A percentile compares a stretch with the other conserved stretches of the same genome.
Evolutionary conservation across 2,329 filamentous ascomycete species (phyloP).

Genomic region (Epichloe glyceriae): DNA sequence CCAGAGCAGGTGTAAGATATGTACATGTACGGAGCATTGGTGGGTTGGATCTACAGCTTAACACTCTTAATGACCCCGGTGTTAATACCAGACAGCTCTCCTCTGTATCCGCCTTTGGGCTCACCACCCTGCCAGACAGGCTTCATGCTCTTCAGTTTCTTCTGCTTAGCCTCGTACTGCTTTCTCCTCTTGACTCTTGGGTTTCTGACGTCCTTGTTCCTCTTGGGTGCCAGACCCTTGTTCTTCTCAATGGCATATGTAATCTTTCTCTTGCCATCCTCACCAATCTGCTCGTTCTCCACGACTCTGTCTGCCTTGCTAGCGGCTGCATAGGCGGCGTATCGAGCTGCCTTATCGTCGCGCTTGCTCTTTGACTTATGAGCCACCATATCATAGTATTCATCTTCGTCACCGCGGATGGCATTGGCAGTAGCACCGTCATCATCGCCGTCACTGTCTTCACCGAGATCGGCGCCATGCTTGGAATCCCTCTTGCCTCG

Average conservation of each 20-base stretch:
- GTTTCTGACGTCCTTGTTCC: slow-evolving; percentile 91
- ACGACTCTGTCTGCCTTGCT: slow-evolving; percentile 51
- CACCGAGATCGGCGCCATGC: slow-evolving; percentile 53
- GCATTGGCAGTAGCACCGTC: slow-evolving; percentile 34
- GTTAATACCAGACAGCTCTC: slow-evolving; percentile 93
- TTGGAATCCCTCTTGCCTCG: slow-evolving; percentile 56
- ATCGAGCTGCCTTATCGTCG: slow-evolving; percentile 52
- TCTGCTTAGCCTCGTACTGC: slow-evolving; percentile 93
- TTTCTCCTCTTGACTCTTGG: slow-evolving; percentile 96
- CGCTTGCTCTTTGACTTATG: slow-evolving; percentile 56
- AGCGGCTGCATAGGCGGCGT: slow-evolving; percentile 44
- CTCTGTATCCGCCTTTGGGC: slow-evolving; percentile 72
- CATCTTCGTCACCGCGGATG: slow-evolving; percentile 48
- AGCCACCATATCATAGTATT: slow-evolving; percentile 85
- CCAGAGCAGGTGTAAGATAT: background rate
- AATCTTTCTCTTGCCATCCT: slow-evolving; percentile 84
- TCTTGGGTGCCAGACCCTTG: slow-evolving; percentile 78
- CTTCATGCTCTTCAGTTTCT: slow-evolving; percentile 85
- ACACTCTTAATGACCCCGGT: slow-evolving; percentile 83
- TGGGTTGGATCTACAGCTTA: slow-evolving; percentile 51
- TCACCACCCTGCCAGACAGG: slow-evolving; percentile 77
- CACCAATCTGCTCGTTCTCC: slow-evolving; percentile 55
- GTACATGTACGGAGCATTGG: background rate
- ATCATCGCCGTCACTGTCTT: slow-evolving; percentile 57
- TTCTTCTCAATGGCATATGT: slow-evolving; percentile 94